Conservation (phyloP, 2,329 filamentous ascomycete species). For the Nigrograna mackinnonii region DNA sequence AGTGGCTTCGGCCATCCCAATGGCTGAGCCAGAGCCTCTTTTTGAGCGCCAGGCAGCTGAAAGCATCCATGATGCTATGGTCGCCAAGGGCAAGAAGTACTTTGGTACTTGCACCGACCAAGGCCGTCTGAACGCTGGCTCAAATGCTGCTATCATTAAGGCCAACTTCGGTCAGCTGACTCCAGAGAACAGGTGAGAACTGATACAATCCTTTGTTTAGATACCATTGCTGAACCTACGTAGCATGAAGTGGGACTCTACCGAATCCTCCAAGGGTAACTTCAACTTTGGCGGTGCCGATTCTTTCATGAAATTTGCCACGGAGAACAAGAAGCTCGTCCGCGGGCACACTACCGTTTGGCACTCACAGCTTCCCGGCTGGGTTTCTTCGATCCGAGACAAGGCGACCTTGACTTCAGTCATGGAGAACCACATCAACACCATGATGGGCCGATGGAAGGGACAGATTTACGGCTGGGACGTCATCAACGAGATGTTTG, state of each 20-base stretch:
- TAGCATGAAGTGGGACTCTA: slow-evolving; percentile 70
- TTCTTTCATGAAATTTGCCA: slow-evolving; percentile 59
- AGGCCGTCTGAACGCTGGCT: slow-evolving; percentile 53
- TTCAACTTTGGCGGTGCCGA: slow-evolving; percentile 61
- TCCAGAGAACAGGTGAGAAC: slow-evolving; percentile 60
- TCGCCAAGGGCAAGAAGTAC: slow-evolving; percentile 68
- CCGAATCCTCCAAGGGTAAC: slow-evolving; percentile 47
- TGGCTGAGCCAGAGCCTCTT: slow-evolving; percentile 30
- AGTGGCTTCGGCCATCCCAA: slow-evolving; percentile 29
- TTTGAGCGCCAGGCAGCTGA: slow-evolving; percentile 36
- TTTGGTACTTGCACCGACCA: slow-evolving; percentile 65
- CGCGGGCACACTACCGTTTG: slow-evolving; percentile 70
- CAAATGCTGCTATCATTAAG: slow-evolving; percentile 62
- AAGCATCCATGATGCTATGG: slow-evolving; percentile 62
- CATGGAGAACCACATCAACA: slow-evolving; percentile 64
- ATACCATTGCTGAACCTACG: neutral
- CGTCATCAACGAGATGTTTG: slow-evolving; percentile 68
- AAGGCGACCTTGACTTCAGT: slow-evolving; percentile 58
- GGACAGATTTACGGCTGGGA: slow-evolving; percentile 68
- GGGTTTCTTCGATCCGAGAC: slow-evolving; percentile 62
- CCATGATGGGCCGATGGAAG: slow-evolving; percentile 63
- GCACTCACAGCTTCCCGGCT: slow-evolving; percentile 58
- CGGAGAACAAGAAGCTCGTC: slow-evolving; percentile 62
- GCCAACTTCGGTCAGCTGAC: slow-evolving; percentile 68
- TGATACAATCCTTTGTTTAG: neutral